A percentile compares a stretch with the other conserved stretches of the same genome.
Evolutionary conservation across 1,284 basidiomycete genomes (phyloP).

Genomic region (Gomphus bonarii): DNA sequence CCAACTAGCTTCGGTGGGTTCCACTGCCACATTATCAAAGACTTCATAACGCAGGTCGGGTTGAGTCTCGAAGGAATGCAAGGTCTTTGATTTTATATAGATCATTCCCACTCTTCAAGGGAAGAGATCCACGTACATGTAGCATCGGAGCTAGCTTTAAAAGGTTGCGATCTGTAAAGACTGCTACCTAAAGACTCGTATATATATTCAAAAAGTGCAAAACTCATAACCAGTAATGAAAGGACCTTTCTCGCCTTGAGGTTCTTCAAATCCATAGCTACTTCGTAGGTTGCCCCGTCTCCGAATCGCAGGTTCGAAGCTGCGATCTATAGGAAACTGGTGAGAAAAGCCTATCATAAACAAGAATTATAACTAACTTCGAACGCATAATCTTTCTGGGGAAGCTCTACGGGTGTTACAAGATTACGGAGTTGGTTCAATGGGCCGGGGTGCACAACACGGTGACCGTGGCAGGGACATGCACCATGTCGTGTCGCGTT

Average conservation of each 20-base stretch:
- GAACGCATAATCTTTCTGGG: slow-evolving; percentile 90
- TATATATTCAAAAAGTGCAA: not conserved
- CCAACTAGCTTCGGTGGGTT: slow-evolving; percentile 89
- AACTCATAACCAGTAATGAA: slow-evolving; percentile 13
- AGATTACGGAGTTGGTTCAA: slow-evolving; percentile 58
- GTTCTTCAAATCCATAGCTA: slow-evolving; percentile 91
- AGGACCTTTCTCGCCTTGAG: slow-evolving; percentile 73
- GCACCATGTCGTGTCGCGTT: slow-evolving; percentile 58
- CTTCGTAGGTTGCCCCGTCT: slow-evolving; percentile 81
- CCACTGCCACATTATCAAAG: slow-evolving; percentile 77
- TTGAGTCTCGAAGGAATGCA: slow-evolving; percentile 67
- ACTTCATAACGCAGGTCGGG: slow-evolving; percentile 72
- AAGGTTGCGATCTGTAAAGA: slow-evolving; percentile 88
- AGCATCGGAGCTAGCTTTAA: slow-evolving; percentile 77
- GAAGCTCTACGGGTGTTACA: slow-evolving; percentile 76
- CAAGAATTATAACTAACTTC: slow-evolving; percentile 46
- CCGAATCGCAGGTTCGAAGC: slow-evolving; percentile 88
- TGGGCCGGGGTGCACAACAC: slow-evolving; percentile 32
- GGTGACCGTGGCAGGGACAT: slow-evolving; percentile 70
- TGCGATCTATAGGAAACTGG: slow-evolving; percentile 51
- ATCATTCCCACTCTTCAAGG: not conserved
- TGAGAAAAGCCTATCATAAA: not conserved
- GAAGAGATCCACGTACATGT: slow-evolving; percentile 39
- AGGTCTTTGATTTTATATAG: slow-evolving; percentile 34
- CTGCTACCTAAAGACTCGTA: slow-evolving; percentile 57